phyloP scores from a whole-genome alignment of 2,329 filamentous ascomycete genomes.

The Plectosphaerella sp. region DNA sequence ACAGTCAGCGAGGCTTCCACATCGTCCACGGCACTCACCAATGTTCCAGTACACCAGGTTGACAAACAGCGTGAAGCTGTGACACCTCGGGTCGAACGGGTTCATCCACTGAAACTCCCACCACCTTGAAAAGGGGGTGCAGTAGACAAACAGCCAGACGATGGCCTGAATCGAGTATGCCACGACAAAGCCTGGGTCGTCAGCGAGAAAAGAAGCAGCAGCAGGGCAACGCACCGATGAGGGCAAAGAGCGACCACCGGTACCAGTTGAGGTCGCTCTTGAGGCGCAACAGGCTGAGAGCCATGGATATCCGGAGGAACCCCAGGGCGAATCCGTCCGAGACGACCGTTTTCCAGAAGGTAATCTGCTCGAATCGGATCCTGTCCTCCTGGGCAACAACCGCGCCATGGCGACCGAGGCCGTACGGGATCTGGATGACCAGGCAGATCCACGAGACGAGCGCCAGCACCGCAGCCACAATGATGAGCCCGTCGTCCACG shows the following conservation, averaged over 20 bases:
- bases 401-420: conserved; percentile 14
- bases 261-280: conserved; percentile 16
- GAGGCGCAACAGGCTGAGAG: conserved; percentile 14
- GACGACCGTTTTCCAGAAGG: conserved; percentile 16
- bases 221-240: conserved; percentile 13
- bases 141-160: conserved; percentile 16
- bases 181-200: conserved; percentile 10
- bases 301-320: conserved; percentile 16
- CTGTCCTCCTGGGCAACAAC: conserved; percentile 8
- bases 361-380: conserved; percentile 12
- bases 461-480: conserved; percentile 15
- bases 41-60: conserved; percentile 17
- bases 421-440: conserved; percentile 16
- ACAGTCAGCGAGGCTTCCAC: not conserved
- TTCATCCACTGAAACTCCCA: conserved; percentile 20
- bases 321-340: conserved; percentile 16
- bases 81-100: conserved; percentile 14
- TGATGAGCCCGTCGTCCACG: conserved; percentile 21
- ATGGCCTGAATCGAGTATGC: conserved; percentile 15
- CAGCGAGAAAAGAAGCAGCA: not conserved
- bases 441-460: conserved; percentile 15
- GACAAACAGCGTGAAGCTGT: conserved; percentile 13
- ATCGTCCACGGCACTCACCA: conserved; percentile 5
- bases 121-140: conserved; percentile 17
- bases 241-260: conserved; percentile 12